Base-by-base conservation (phyloP, 768 basidiomycete genomes). In the Trametes cingulata region DNA sequence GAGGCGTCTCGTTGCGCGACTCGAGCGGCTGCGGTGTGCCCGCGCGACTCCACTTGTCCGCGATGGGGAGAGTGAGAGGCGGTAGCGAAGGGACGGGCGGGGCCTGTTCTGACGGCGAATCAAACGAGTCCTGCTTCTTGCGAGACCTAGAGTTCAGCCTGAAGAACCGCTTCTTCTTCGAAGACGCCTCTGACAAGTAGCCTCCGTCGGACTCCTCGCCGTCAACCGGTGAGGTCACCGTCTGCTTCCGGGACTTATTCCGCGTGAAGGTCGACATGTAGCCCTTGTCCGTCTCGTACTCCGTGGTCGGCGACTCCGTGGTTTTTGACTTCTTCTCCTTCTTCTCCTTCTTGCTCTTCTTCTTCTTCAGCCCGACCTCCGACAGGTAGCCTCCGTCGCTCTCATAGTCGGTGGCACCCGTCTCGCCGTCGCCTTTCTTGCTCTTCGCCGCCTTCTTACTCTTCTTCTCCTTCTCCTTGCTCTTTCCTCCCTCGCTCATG, bases 401-500 rank as follows among this genome's bases (percentile, higher is more conserved):
- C 65, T 71, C 71, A 46, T 73, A 68, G 68, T 74, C 71, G 20
- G 70, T 59, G 45, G 43, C 67, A 42, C 66, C 68, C 8, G 65
- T 64, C 27, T 68, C 68, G 19, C 62, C 56, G 42, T 64, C 61
- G 58, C 61, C 58, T 51, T 69, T 58, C 53, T 64, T 62, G 63
- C 58, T 57, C 53, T 65, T 65, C 48, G 47, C 40, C 35, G 48
- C 42, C 60, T 63, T 66, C 55, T 63, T 66, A 22, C 46, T 61
- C 57, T 64, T 58, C 50, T 68, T 67, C 62, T 69, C 66, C 41
- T 72, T 69, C 55, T 67, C 67, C 58, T 75, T 74, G 20, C 56
- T 63, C 58, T 63, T 62, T 2, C 62, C 75, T n/a, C 66, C 67
- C 43, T 83, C 82, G 51, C 80, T 82, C 37, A 80, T 61, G 64